These are phyloP conservation scores for Penicillium sp. DNA, from an alignment of 2,329 filamentous ascomycete species.

Conservation along the genomic window DNA sequence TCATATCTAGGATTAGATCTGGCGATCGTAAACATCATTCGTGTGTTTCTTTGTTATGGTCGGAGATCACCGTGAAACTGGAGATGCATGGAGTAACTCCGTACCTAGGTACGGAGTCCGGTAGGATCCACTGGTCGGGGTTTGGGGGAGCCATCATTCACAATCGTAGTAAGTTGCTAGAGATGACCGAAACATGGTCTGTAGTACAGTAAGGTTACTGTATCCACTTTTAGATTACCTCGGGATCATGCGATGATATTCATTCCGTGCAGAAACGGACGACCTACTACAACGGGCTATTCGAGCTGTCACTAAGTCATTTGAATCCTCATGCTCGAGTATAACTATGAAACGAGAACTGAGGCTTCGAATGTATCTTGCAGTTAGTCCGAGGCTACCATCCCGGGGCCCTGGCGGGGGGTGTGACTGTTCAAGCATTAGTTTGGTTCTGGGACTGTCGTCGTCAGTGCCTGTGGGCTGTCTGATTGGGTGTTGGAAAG, in stretches of 20 bases:
- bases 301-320: neutral
- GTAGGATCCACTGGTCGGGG: too few relatives aligned
- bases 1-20: too few relatives aligned
- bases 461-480: slow-evolving; percentile 4
- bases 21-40: too few relatives aligned
- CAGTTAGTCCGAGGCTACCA: slow-evolving; percentile 9
- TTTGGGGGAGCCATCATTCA: too few relatives aligned
- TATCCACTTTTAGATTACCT: neutral
- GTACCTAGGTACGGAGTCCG: too few relatives aligned
- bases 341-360: neutral
- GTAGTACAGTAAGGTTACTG: too few relatives aligned
- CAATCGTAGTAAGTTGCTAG: neutral
- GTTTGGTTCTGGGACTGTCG: neutral
- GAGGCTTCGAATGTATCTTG: neutral
- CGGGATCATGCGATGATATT: neutral
- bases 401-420: slow-evolving; percentile 10
- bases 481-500: slow-evolving; percentile 4
- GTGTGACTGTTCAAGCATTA: slow-evolving; percentile 17
- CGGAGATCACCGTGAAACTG: too few relatives aligned
- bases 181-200: neutral
- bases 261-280: neutral
- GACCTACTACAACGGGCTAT: neutral
- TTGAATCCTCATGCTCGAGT: neutral
- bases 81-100: too few relatives aligned
- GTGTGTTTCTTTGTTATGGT: too few relatives aligned